Base-by-base conservation (phyloP, 768 basidiomycete genomes). In the Paxillus ammoniavirescens region DNA sequence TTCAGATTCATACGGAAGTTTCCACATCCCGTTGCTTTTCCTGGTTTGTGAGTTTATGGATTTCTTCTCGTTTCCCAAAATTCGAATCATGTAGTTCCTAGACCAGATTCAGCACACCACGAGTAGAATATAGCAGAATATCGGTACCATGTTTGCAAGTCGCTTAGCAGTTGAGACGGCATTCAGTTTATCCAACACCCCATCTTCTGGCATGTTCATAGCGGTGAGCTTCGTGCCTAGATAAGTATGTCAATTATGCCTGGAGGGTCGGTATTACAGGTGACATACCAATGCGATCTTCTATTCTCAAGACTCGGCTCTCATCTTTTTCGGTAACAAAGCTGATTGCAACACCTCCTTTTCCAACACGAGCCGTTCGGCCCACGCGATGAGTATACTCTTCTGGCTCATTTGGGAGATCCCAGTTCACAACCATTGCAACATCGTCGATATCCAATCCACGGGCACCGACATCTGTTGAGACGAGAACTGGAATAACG, bases 311-410 rank as follows among this genome's bases (percentile, higher is more conserved):
- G 38, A 99, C 83, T 44, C 87, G 77, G 50, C 92, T 86, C 63
- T 95, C 92, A 66, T 98, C 97, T 42, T 82, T 77, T 72, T 98
- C 96, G 2, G 96, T 97, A 49, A 98, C 90, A 65, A 98, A 91
- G 63, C 94, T 98, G 28, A 98, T 78, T 1, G 93, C 93, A 46
- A 94, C 74, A 63, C 97, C 97, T 3, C 88, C 90, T 62, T 83
- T 80, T 6, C 97, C 97, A 10, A 88, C 90, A 62, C 94, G 85
- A 30, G 94, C 94, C 21, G 94, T 98, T 65, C 94, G 74, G 42
- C 94, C 94, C 1, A 99, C 97, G 18, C 97, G 82, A 74, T 99
- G 97, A 2, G 93, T 90, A 65, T 99, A 99, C 67, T 96, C 95
- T 69, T 96, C 96, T 5, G 92, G 80, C 65, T 87, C 86, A 12